These are phyloP conservation scores for Globisporangium camurandrum DNA, from an alignment of 352 stramenopile genomes.

Conservation along the genomic window DNA sequence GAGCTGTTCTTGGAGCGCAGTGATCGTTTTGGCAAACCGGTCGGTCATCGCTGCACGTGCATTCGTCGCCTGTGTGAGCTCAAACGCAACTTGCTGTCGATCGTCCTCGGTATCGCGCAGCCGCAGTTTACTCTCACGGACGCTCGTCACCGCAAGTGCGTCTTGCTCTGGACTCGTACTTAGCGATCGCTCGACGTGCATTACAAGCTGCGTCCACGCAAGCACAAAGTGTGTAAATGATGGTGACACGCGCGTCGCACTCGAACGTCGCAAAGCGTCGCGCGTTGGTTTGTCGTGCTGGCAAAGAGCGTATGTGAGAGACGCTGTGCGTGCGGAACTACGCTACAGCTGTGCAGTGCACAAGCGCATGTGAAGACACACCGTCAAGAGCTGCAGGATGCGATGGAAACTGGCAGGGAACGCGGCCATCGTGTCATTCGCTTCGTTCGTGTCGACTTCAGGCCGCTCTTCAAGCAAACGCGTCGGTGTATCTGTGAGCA, in stretches of 20 bases:
- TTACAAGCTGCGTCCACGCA: constrained; percentile 30
- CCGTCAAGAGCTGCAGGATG: constrained; percentile 18
- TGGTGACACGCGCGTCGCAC: constrained; percentile 28
- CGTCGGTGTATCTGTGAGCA: not conserved
- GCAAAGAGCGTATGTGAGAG: not conserved
- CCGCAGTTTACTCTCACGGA: constrained; percentile 43
- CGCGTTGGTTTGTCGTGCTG: constrained; percentile 34
- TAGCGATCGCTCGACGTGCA: constrained; percentile 28
- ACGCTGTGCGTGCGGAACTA: too few species aligned
- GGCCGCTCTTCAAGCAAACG: constrained; percentile 3
- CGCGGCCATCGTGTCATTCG: constrained; percentile 9
- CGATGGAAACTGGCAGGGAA: constrained; percentile 28
- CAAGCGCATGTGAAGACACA: constrained; percentile 5
- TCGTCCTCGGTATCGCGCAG: constrained; percentile 62
- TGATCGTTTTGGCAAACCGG: constrained; percentile 26
- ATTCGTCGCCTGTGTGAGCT: constrained; percentile 36
- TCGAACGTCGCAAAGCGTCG: constrained; percentile 31
- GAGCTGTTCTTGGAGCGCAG: constrained; percentile 36
- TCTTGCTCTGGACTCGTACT: constrained; percentile 52
- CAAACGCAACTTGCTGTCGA: constrained; percentile 46
- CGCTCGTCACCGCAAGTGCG: constrained; percentile 17
- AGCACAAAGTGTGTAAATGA: constrained; percentile 26
- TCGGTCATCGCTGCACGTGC: constrained; percentile 17
- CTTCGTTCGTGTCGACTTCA: constrained; percentile 13
- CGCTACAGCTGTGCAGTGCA: too few species aligned